Percentiles rank a stretch among this genome's conserved stretches.
phyloP scores from a whole-genome alignment of 768 basidiomycete species.

The Boletus eberwhitei region DNA sequence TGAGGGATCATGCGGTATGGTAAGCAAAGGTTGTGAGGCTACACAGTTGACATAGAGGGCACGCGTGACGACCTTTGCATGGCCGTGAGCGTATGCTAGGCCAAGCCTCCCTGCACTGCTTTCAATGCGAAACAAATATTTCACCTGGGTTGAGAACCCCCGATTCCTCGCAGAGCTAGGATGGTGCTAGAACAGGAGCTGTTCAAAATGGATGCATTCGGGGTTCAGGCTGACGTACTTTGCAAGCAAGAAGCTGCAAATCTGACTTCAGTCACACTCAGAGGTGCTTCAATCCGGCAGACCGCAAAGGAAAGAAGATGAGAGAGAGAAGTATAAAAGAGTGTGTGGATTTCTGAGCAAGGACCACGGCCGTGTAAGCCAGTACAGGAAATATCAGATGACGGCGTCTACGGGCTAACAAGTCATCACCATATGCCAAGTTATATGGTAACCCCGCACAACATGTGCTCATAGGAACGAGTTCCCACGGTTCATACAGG shows the following conservation, averaged over 20 bases:
- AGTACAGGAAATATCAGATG: neutral
- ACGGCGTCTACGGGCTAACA: neutral
- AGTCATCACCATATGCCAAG: too few species aligned
- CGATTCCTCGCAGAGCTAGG: neutral
- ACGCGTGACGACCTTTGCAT: neutral
- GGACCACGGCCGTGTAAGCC: neutral
- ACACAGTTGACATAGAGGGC: neutral
- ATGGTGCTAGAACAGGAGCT: neutral
- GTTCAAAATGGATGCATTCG: neutral
- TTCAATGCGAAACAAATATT: neutral
- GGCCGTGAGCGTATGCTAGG: neutral
- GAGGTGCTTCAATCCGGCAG: neutral
- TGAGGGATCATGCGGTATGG: neutral
- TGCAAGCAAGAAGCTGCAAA: neutral
- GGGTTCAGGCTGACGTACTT: slow-evolving; percentile 1
- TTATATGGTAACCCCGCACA: too few species aligned
- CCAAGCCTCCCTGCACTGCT: neutral
- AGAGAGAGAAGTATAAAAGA: slow-evolving; percentile 4
- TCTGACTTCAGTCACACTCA: neutral
- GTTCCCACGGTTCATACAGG: neutral
- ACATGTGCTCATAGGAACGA: neutral
- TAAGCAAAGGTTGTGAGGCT: slow-evolving; percentile 3
- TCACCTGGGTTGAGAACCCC: slow-evolving; percentile 9
- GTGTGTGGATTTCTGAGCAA: neutral
- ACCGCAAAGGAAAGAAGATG: neutral